phyloP scores from a whole-genome alignment of 768 basidiomycete genomes.

The Mycena floridula region DNA sequence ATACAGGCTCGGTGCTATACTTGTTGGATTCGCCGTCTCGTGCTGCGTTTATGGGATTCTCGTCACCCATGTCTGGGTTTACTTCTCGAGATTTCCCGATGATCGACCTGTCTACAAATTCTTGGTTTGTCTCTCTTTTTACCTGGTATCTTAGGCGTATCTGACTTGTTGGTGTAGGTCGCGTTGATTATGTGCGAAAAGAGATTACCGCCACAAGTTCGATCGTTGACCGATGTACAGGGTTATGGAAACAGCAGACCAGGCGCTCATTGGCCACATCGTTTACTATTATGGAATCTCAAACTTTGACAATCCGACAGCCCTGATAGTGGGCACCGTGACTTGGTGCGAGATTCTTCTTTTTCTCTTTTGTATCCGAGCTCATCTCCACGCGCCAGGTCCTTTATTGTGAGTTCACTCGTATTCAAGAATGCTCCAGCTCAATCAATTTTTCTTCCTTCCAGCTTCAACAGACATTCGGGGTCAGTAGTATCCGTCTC shows the following conservation, averaged over 20 bases:
- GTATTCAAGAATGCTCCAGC: neutral
- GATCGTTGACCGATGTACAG: neutral
- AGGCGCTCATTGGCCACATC: slow-evolving; percentile 49
- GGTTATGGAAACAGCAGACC: slow-evolving; percentile 42
- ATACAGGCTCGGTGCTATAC: slow-evolving; percentile 56
- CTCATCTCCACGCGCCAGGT: slow-evolving; percentile 27
- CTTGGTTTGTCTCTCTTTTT: slow-evolving; percentile 35
- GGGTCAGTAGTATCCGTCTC: slow-evolving; percentile 24
- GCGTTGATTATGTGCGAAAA: neutral
- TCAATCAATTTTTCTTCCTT: neutral
- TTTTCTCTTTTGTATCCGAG: neutral
- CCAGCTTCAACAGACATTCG: slow-evolving; percentile 36
- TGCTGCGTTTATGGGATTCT: slow-evolving; percentile 50
- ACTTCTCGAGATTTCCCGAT: slow-evolving; percentile 47
- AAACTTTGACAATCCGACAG: slow-evolving; percentile 30
- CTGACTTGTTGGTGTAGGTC: neutral
- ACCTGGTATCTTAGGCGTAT: too few species aligned
- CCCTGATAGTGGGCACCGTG: slow-evolving; percentile 29
- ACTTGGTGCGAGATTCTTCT: slow-evolving; percentile 32
- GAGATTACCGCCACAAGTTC: neutral
- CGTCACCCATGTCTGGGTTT: slow-evolving; percentile 45
- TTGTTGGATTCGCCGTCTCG: slow-evolving; percentile 52
- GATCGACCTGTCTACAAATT: slow-evolving; percentile 47
- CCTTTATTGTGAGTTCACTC: slow-evolving; percentile 37
- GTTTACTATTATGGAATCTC: slow-evolving; percentile 51